Base-by-base conservation (phyloP, 1,139 yeast species). In the Sugiyamaella castrensis region DNA sequence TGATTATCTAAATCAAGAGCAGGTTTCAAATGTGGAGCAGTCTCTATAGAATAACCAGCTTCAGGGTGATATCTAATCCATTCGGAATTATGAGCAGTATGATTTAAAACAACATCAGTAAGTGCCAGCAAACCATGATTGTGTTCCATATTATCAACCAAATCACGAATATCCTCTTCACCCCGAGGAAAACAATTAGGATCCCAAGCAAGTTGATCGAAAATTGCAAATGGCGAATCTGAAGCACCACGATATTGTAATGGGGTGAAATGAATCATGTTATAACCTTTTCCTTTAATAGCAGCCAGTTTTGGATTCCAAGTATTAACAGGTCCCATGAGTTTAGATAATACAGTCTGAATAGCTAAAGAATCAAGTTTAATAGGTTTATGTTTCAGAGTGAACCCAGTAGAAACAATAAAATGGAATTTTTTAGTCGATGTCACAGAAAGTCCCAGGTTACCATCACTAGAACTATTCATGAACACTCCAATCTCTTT, bases 261-360 rank as follows among this genome's bases (percentile, higher is more conserved):
- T 0, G 98, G 98, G 1, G 98, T 89, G 65, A 92, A 92, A 70
- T 92, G 98, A 41, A 92, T 73, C 96, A 91, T 87, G 66, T 92
- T 92, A 72, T 91, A 92, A 15, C 94, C 92, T 67, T 92, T 92
- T 8, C 69, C 66, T 13, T 82, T 71, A 39, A 92, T 77, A 44
- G 78, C 76, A 3, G 67, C 63, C 52, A 92, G 84, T 52, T 87
- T 71, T 1, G 70, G 64, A 51, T 80, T 79, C 98, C 98, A 92
- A 29, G 78, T 44, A 57, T 64, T 40, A 60, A 63, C 58, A 9
- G 80, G 77, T 1, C 97, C 97, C 71, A 89, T 79, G 94, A 96
- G 88, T 70, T 92, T 92, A 39, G 96, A 87, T 9, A 92, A 80
- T 34, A 92, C 84, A 1, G 96, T 81, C 67, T 91, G 94, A 62